Percentiles rank a stretch among this genome's conserved stretches.
Evolutionary conservation across 257 asterid species (phyloP).

Genomic region (Salvia splendens): DNA sequence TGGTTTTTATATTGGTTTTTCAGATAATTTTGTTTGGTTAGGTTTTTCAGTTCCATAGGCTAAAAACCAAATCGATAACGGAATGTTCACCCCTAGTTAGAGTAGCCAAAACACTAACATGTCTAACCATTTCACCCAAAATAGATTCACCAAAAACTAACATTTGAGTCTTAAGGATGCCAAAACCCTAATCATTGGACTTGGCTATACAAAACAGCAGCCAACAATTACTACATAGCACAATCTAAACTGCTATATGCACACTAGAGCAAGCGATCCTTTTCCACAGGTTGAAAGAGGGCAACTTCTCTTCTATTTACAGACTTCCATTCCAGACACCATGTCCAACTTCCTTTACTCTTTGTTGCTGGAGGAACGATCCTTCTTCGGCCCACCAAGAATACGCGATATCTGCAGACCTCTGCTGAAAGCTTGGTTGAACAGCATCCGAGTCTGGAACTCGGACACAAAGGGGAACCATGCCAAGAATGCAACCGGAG

Average conservation of each 20-base stretch:
- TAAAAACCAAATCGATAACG: too few species aligned
- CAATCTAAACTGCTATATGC: not conserved
- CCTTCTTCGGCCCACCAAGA: constrained; percentile 97
- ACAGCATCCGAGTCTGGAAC: constrained; percentile 92
- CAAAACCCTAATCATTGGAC: not conserved
- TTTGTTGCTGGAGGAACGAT: constrained; percentile 73
- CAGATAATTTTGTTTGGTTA: too few species aligned
- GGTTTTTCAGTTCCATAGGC: too few species aligned
- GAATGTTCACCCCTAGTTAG: too few species aligned
- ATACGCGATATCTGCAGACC: constrained; percentile 98
- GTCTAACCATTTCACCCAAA: not conserved
- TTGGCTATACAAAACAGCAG: not conserved
- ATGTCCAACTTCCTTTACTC: constrained; percentile 36
- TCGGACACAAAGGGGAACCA: constrained; percentile 99
- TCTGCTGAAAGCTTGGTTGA: constrained; percentile 96
- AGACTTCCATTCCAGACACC: too few species aligned
- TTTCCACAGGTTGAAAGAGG: not conserved
- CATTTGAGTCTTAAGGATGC: not conserved
- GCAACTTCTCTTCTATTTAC: not conserved
- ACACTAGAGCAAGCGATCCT: not conserved
- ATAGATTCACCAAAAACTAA: not conserved
- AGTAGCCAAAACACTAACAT: too few species aligned
- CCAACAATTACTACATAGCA: not conserved
- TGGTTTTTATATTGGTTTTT: too few species aligned
- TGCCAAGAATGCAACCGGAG: constrained; percentile 94